Percentiles rank a stretch among this genome's conserved stretches.
Conservation (phyloP, 257 asterid genomes). For the Solanum tarapatanum region DNA sequence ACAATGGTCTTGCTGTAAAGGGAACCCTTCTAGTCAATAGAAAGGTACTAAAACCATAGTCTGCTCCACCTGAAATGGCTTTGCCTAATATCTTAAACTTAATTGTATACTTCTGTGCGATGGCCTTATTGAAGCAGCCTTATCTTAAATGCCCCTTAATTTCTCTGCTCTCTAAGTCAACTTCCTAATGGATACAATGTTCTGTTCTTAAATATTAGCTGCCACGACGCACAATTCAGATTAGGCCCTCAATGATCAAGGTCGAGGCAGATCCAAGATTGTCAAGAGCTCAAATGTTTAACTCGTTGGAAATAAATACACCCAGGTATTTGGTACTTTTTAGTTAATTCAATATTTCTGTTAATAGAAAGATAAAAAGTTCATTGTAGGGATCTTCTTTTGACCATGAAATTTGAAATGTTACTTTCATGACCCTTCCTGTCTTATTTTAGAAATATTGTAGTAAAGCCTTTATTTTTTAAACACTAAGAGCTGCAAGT, state of each 20-base stretch:
- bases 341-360: neutral
- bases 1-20: conserved; percentile 63
- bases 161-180: neutral
- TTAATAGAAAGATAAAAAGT: neutral
- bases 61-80: neutral
- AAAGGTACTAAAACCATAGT: conserved; percentile 30
- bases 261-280: conserved; percentile 37
- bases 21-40: conserved; percentile 76
- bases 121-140: neutral
- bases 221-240: conserved; percentile 46
- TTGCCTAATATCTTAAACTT: neutral
- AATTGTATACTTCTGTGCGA: neutral
- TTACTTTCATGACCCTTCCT: neutral
- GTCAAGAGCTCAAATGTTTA: conserved; percentile 14
- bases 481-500: neutral
- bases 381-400: neutral
- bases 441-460: neutral
- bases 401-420: neutral
- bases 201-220: conserved; percentile 29
- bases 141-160: neutral
- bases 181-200: neutral
- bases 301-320: conserved; percentile 60
- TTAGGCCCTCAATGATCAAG: conserved; percentile 84
- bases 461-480: neutral
- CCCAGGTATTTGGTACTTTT: conserved; percentile 38